Base-by-base conservation (phyloP, 257 asterid genomes). In the Lantana camara region DNA sequence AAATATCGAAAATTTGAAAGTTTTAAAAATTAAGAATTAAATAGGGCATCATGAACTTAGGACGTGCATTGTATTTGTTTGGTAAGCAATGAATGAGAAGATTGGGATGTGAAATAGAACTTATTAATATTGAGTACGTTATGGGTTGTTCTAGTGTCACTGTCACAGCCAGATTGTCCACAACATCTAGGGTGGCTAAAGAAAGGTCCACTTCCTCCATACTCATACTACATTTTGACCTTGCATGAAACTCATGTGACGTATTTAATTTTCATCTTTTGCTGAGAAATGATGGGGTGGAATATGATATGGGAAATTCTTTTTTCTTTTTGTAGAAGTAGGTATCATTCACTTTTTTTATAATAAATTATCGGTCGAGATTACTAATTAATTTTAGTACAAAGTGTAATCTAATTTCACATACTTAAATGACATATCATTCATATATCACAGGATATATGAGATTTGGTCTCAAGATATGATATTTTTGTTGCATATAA, bases 21-120 rank as follows among this genome's bases (percentile, higher is more conserved):
- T 46, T 6, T 16, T 27, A 27, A 27, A 27, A 27, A 2, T 16
- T 0, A 30, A 50, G 2, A 37, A 4, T 51, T 46, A 57, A 35
- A 12, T 30, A 15, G 1, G 44, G 45, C 23, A 47, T 58, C 23
- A 47, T 58, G 57, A 51, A 57, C 8, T 50, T 64, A 15, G 49
- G 66, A 22, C 16, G 24, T 23, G 72, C 41, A 46, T n/a, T 14
- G 29, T 16, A 44, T 24, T 47, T 3, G 61, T 69, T 53, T 15
- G 69, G 64, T 53, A 15, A 42, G 34, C 16, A 48, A 52, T 69
- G 1, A 60, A 69, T 42, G 64, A 42, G 50, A 27, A 27, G 73
- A 59, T 48, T 22, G 37, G 17, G 67, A 59, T 50, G 45, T 19
- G 0, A 24, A 27, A 57, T 1, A 19, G 27, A 38, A 16, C 57